These are phyloP conservation scores for Magnaporthiopsis incrustans DNA, from an alignment of 2,329 filamentous ascomycete genomes.

Conservation along the genomic window DNA sequence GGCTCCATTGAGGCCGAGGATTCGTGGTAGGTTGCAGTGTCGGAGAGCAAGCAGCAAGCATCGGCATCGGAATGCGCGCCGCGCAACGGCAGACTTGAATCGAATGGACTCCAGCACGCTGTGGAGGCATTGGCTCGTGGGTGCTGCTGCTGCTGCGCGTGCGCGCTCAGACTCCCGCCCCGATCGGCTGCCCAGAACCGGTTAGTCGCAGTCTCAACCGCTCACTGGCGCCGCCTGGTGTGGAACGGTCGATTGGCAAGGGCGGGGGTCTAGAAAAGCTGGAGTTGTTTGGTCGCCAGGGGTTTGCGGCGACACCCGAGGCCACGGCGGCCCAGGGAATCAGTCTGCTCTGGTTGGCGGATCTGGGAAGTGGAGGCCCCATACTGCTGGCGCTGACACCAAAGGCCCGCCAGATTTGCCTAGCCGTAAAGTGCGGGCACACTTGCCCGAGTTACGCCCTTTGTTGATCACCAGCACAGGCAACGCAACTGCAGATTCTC, in stretches of 20 bases:
- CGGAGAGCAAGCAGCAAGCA: neutral
- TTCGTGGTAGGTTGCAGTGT: too few species aligned
- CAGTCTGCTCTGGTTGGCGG: neutral
- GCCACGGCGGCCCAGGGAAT: neutral
- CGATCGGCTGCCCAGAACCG: neutral
- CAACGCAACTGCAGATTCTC: neutral
- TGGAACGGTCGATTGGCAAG: neutral
- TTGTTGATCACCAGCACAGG: neutral
- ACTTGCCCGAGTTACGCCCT: too few species aligned
- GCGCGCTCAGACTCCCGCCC: neutral
- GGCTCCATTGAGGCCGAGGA: neutral
- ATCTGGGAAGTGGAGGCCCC: neutral
- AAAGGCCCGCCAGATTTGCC: neutral
- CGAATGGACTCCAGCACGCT: neutral
- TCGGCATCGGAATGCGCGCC: neutral
- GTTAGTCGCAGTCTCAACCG: neutral
- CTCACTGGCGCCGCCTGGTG: neutral
- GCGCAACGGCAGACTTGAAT: neutral
- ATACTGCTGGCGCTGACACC: neutral
- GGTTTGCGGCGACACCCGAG: neutral
- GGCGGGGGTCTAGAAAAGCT: neutral
- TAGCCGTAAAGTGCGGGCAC: neutral
- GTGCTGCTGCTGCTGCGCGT: neutral
- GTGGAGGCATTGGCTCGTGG: neutral
- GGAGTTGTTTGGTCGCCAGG: neutral